These are phyloP conservation scores for Chrysopogon serrulatus DNA, from an alignment of 176 grass and related monocot genomes.

Conservation along the genomic window DNA sequence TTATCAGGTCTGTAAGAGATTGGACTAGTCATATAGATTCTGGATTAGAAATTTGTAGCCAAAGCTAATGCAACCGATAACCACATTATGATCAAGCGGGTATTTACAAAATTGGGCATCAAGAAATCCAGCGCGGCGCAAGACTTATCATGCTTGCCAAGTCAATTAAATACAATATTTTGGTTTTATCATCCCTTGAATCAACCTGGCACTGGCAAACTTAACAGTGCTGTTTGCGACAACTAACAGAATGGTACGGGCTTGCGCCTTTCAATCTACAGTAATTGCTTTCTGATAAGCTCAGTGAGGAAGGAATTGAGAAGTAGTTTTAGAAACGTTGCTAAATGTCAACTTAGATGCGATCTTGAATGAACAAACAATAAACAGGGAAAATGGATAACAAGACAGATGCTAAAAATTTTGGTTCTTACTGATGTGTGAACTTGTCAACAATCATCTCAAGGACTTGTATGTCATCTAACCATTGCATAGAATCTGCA, in stretches of 20 bases:
- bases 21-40: background rate
- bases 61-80: background rate
- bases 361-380: background rate
- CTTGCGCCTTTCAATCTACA: background rate
- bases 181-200: background rate
- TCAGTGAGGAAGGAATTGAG: background rate
- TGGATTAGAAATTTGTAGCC: background rate
- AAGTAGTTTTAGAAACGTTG: background rate
- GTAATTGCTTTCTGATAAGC: background rate
- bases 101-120: background rate
- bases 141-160: background rate
- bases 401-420: conserved; percentile 29
- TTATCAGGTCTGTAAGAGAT: conserved; percentile 9
- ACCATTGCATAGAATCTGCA: conserved; percentile 82
- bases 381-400: background rate
- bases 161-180: background rate
- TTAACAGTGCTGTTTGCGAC: background rate
- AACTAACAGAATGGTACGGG: background rate
- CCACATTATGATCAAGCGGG: background rate
- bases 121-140: background rate
- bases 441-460: conserved; percentile 99
- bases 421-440: conserved; percentile 74
- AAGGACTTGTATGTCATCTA: conserved; percentile 89
- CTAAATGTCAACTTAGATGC: background rate
- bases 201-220: background rate